Evolutionary conservation across 2,329 filamentous ascomycete species (phyloP), one percentile per base, ranked within the genome.

Genomic region (Scortechinia acanthostroma): DNA sequence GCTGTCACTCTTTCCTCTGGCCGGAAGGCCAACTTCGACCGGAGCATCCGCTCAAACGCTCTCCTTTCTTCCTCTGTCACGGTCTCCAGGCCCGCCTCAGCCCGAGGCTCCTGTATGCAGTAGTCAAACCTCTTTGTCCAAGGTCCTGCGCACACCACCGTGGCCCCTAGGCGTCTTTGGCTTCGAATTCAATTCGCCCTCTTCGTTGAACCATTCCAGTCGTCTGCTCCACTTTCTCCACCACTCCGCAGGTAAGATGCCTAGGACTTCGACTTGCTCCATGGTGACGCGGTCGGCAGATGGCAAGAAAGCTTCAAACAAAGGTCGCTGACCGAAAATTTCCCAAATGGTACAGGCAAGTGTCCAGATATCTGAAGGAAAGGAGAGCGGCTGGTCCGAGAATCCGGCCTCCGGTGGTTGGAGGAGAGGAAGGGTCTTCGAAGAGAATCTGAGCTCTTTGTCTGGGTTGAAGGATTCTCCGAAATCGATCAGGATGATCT

Each of bases 171-270:
- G n/a, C 25, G 25, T 30, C 25, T 30, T n/a, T 30, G n/a, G 25
- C n/a, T 30, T 30, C n/a, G n/a, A 30, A 30, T 30, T 30, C 25
- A 30, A n/a, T n/a, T 30, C 25, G 25, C 25, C n/a, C 25, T 30
- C 25, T 30, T 30, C 25, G n/a, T 30, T 30, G n/a, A 30, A 30
- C 25, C 25, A 30, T 30, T 30, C 25, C 25, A 30, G 10, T 10
- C 25, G 10, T 30, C 25, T 30, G 25, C 25, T 30, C 25, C 25
- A 30, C 25, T n/a, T 30, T 10, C n/a, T n/a, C 25, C 25, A 30
- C 25, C 25, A 30, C 25, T 30, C n/a, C n/a, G 25, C 10, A 30
- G 25, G 25, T 30, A 30, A 30, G n/a, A 30, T n/a, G 25, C 25
- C 25, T 10, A 30, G 25, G 25, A n/a, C n/a, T 30, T 30, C 25